A percentile compares a stretch with the other conserved stretches of the same genome.
Evolutionary conservation across 176 grass and related monocot genomes (phyloP).

Genomic region (Echinochloa phyllopogon): DNA sequence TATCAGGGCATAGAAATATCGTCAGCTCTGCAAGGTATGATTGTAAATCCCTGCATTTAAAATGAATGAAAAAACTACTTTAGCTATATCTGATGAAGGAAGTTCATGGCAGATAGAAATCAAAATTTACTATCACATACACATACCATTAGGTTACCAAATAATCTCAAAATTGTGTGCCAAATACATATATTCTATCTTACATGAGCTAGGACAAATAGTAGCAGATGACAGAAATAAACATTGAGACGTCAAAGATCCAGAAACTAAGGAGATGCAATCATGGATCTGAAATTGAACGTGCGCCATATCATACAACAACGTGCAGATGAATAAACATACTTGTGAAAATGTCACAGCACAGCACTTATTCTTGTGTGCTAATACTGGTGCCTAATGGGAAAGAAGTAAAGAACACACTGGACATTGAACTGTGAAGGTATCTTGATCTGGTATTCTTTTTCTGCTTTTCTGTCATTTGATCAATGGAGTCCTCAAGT

Average conservation of each 20-base stretch:
- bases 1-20: conserved; percentile 73
- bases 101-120: background rate
- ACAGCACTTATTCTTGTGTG: background rate
- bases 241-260: background rate
- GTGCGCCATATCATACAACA: background rate
- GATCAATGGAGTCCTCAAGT: background rate
- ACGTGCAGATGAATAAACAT: background rate
- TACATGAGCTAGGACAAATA: background rate
- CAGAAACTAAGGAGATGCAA: background rate
- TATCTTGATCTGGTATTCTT: background rate
- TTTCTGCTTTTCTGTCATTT: background rate
- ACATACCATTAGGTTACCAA: background rate
- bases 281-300: conserved; percentile 10
- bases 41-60: conserved; percentile 87
- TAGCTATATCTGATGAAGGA: background rate
- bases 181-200: background rate
- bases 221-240: conserved; percentile 1
- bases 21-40: conserved; percentile 88
- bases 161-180: conserved; percentile 7
- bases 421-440: background rate
- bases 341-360: background rate
- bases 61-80: conserved; percentile 20
- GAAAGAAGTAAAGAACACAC: background rate
- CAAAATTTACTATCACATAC: conserved; percentile 24
- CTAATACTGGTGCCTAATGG: background rate